These are phyloP conservation scores for Flaveria bidentis DNA, from an alignment of 129 eudicot genomes.

Conservation along the genomic window DNA sequence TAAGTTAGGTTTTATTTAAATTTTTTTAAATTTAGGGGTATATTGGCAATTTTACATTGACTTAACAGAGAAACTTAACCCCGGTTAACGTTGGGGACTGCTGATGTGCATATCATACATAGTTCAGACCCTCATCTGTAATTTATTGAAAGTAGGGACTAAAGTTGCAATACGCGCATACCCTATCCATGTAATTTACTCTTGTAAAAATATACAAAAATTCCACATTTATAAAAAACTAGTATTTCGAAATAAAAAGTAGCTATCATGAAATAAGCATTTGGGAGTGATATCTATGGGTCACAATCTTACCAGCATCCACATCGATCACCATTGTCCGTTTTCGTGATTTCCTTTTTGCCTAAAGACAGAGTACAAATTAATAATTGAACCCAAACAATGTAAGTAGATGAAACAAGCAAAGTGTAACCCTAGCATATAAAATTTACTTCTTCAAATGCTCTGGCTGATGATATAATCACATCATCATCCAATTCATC, in stretches of 20 bases:
- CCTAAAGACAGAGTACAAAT: slow-evolving; percentile 38
- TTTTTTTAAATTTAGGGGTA: no score
- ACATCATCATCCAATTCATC: slow-evolving; percentile 87
- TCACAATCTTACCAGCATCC: slow-evolving; percentile 54
- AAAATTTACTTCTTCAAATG: slow-evolving; percentile 66
- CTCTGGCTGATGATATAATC: slow-evolving; percentile 73
- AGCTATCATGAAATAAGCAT: background rate
- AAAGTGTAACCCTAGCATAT: slow-evolving; percentile 1
- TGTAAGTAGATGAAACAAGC: slow-evolving; percentile 1
- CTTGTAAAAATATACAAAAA: background rate
- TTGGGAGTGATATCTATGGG: background rate
- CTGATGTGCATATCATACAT: no score
- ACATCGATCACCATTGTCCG: slow-evolving; percentile 55
- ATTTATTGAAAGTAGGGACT: no score
- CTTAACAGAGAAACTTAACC: no score
- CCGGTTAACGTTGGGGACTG: no score
- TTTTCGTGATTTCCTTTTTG: slow-evolving; percentile 61
- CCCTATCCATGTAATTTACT: no score
- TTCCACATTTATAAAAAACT: background rate
- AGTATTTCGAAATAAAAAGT: background rate
- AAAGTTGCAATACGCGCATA: no score
- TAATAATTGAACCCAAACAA: background rate
- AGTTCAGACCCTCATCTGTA: no score
- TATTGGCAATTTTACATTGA: no score
- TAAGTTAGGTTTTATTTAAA: no score